A percentile compares a stretch with the other conserved stretches of the same genome.
Evolutionary conservation across 805 yeast species (phyloP).

Genomic region (Yarrowia sp.): DNA sequence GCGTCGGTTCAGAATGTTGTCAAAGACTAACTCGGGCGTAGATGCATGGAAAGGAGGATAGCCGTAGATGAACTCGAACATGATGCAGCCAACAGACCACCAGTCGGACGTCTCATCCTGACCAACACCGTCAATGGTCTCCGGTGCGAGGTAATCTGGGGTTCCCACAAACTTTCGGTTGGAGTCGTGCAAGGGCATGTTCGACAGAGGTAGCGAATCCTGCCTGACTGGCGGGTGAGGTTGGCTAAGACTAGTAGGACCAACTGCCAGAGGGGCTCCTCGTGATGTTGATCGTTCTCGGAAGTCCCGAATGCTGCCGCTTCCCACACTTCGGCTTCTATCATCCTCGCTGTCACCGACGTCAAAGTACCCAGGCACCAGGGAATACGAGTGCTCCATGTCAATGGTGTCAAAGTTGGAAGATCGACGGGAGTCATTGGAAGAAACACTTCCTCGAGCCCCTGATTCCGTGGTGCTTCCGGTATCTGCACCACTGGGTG

Average conservation of each 20-base stretch:
- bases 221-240: conserved; percentile 5
- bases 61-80: conserved; percentile 91
- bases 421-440: conserved; percentile 34
- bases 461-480: conserved; percentile 23
- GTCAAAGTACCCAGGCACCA: conserved; percentile 35
- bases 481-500: not conserved
- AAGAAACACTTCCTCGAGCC: conserved; percentile 21
- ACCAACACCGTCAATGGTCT: conserved; percentile 82
- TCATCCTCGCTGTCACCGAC: conserved; percentile 22
- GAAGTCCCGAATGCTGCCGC: not conserved
- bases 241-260: not conserved
- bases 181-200: conserved; percentile 74
- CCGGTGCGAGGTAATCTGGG: conserved; percentile 97
- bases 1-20: conserved; percentile 72
- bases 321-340: conserved; percentile 14
- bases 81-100: conserved; percentile 98
- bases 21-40: conserved; percentile 80
- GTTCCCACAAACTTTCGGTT: conserved; percentile 87
- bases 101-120: conserved; percentile 92
- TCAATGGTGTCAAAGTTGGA: conserved; percentile 35
- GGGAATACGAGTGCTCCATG: conserved; percentile 25
- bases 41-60: conserved; percentile 92
- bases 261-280: conserved; percentile 7
- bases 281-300: conserved; percentile 19
- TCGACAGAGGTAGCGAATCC: conserved; percentile 40